Conservation (phyloP, 1,284 basidiomycete species). For the Mrakiaceae sp. region DNA sequence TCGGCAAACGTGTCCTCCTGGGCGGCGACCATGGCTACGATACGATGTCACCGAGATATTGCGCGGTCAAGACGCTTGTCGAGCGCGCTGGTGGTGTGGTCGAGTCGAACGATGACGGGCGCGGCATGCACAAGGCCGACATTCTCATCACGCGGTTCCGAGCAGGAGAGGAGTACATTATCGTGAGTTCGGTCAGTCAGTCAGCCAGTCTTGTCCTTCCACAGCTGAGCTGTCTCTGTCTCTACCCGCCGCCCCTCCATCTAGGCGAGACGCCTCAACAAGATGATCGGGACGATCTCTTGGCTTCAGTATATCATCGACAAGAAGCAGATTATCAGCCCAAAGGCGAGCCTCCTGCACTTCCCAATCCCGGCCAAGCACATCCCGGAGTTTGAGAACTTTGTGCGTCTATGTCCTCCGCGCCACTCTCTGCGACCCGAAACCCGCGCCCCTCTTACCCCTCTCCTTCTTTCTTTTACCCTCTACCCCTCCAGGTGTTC, state of each 20-base stretch:
- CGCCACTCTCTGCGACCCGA: slow-evolving; percentile 40
- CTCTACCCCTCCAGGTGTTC: slow-evolving; percentile 43
- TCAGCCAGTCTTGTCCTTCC: neutral
- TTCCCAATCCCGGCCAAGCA: slow-evolving; percentile 43
- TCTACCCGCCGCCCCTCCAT: neutral
- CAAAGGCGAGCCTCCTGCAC: slow-evolving; percentile 53
- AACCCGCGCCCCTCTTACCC: too few relatives aligned
- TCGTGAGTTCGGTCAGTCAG: slow-evolving; percentile 24
- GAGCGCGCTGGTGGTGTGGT: slow-evolving; percentile 47
- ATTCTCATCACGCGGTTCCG: slow-evolving; percentile 58
- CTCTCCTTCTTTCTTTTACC: neutral
- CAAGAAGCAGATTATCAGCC: slow-evolving; percentile 49
- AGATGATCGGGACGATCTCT: slow-evolving; percentile 61
- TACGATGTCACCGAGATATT: slow-evolving; percentile 36
- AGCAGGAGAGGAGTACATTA: slow-evolving; percentile 54
- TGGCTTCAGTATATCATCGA: slow-evolving; percentile 72
- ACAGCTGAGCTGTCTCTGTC: neutral
- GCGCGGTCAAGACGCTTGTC: slow-evolving; percentile 42
- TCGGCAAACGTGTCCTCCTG: too few relatives aligned
- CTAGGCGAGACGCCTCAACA: slow-evolving; percentile 27
- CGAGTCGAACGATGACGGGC: slow-evolving; percentile 42
- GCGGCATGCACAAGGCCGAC: slow-evolving; percentile 42
- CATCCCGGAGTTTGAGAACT: slow-evolving; percentile 36
- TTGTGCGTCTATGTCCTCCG: slow-evolving; percentile 35
- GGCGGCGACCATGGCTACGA: too few relatives aligned